These are phyloP conservation scores for Papiliotrema laurentii DNA, from an alignment of 1,284 basidiomycete genomes.

Conservation along the genomic window DNA sequence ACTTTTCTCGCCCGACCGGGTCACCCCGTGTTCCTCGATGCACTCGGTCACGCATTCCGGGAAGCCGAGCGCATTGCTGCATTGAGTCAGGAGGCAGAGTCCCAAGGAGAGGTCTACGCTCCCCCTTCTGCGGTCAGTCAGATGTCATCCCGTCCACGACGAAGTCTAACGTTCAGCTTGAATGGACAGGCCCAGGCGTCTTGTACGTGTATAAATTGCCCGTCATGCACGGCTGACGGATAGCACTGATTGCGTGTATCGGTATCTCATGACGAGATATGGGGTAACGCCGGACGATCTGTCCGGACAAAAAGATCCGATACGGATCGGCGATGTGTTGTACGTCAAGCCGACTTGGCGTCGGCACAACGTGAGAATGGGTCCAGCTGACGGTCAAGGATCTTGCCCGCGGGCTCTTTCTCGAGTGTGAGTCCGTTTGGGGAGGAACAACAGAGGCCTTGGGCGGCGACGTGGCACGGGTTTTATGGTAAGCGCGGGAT, in stretches of 20 bases:
- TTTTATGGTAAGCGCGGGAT: constrained; percentile 22
- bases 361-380: not conserved
- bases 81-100: constrained; percentile 15
- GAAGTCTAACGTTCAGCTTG: constrained; percentile 10
- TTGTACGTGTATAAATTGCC: constrained; percentile 16
- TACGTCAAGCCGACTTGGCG: constrained; percentile 6
- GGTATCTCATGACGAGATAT: constrained; percentile 33
- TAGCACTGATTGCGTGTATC: constrained; percentile 36
- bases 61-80: constrained; percentile 25
- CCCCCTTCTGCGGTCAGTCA: constrained; percentile 29
- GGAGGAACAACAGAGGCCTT: constrained; percentile 24
- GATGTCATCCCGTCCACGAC: not conserved
- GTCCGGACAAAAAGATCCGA: constrained; percentile 22
- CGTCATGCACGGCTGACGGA: not conserved
- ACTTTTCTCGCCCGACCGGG: constrained; percentile 39
- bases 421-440: constrained; percentile 26
- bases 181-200: constrained; percentile 42
- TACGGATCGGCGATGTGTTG: constrained; percentile 34
- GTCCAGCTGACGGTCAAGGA: constrained; percentile 10
- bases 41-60: constrained; percentile 23
- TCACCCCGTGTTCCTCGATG: constrained; percentile 40
- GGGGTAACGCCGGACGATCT: constrained; percentile 31
- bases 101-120: constrained; percentile 18
- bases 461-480: constrained; percentile 35
- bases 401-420: constrained; percentile 33